Conservation (phyloP, 176 grass and related monocot species). For the Ensete glaucum region DNA sequence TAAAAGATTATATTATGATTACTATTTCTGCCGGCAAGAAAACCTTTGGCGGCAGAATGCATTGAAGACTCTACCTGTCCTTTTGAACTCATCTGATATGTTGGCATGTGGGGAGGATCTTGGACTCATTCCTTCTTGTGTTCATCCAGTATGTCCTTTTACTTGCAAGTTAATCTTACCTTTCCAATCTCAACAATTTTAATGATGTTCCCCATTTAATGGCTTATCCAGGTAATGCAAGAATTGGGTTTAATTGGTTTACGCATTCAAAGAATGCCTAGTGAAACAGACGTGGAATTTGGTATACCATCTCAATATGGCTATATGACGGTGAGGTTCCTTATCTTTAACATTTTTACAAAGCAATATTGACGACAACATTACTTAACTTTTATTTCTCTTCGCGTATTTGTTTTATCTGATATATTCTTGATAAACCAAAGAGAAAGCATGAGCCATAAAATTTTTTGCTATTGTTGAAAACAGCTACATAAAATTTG, state of each 20-base stretch:
- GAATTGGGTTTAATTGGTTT: constrained; percentile 94
- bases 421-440: not conserved
- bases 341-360: not conserved
- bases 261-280: constrained; percentile 98
- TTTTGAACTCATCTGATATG: constrained; percentile 95
- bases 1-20: constrained; percentile 87
- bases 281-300: constrained; percentile 74
- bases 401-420: not conserved
- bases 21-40: constrained; percentile 95
- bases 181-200: constrained; percentile 15
- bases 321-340: constrained; percentile 81
- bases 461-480: not conserved
- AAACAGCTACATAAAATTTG: not conserved
- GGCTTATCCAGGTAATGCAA: constrained; percentile 79
- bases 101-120: constrained; percentile 98
- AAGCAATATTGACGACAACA: not conserved
- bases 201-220: constrained; percentile 22
- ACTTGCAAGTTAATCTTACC: constrained; percentile 5
- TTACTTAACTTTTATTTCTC: constrained; percentile 2
- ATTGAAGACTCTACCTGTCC: constrained; percentile 86
- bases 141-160: constrained; percentile 80
- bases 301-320: constrained; percentile 83
- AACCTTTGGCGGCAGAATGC: constrained; percentile 89
- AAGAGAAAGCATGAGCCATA: not conserved
- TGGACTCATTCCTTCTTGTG: constrained; percentile 94